A percentile compares a stretch with the other conserved stretches of the same genome.
phyloP scores from a whole-genome alignment of 1,284 basidiomycete species.

The Spongispora temasekensis region DNA sequence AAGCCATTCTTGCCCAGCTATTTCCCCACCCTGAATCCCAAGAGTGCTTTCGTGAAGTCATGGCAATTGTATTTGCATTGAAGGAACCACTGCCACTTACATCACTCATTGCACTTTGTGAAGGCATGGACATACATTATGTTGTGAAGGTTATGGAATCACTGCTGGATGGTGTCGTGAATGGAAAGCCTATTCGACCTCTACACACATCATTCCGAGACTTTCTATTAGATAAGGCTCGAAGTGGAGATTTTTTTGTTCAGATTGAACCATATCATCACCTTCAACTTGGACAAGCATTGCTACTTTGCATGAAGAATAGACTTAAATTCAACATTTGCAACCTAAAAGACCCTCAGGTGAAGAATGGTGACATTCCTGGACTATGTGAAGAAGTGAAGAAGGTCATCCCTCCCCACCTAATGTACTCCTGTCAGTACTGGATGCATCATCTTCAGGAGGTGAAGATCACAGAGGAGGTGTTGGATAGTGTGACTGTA shows the following conservation, averaged over 20 bases:
- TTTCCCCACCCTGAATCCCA: background rate
- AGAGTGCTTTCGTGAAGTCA: background rate
- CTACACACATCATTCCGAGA: background rate
- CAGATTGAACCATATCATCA: background rate
- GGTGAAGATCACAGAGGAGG: background rate
- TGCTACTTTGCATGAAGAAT: background rate
- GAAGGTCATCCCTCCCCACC: background rate
- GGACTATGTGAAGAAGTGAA: background rate
- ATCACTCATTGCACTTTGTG: background rate
- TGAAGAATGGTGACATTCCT: background rate
- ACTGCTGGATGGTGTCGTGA: background rate
- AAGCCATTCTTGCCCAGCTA: background rate
- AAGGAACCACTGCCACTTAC: background rate
- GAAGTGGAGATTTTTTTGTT: background rate
- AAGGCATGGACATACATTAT: background rate
- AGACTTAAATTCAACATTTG: background rate
- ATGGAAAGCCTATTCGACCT: background rate
- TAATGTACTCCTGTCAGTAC: background rate
- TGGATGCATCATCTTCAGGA: background rate
- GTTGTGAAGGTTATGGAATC: background rate
- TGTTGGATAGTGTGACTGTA: background rate
- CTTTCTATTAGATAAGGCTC: background rate
- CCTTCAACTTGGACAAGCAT: background rate
- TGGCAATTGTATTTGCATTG: background rate
- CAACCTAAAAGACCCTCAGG: background rate